These are phyloP conservation scores for Coemansia sp. DNA, from an alignment of 192 early-diverging fungal species.

Conservation along the genomic window DNA sequence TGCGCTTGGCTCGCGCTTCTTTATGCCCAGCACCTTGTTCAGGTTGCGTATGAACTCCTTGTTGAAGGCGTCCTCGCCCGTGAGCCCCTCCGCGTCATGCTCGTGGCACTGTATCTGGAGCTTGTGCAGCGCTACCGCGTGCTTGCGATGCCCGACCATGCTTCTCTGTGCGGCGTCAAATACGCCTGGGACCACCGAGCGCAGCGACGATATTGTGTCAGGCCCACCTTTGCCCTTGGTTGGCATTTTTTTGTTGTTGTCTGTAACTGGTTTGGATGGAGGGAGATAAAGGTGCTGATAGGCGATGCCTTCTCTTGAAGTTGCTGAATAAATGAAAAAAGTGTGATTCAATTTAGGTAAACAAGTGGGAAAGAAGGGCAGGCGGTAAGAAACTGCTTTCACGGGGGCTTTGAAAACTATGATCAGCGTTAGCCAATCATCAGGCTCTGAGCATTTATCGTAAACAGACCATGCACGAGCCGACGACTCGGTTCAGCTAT, in stretches of 20 bases:
- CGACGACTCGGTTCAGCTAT: neutral
- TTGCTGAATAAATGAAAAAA: neutral
- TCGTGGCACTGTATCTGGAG: conserved; percentile 62
- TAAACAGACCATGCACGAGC: neutral
- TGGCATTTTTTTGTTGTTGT: conserved; percentile 17
- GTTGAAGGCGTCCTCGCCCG: conserved; percentile 70
- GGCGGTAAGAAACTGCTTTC: too few relatives aligned
- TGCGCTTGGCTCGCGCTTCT: conserved; percentile 68
- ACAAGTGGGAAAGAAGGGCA: conserved; percentile 10
- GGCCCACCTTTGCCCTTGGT: conserved; percentile 31
- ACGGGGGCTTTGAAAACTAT: neutral
- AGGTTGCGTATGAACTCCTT: conserved; percentile 77
- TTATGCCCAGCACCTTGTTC: conserved; percentile 72
- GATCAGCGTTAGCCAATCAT: neutral
- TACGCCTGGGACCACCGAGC: conserved; percentile 60
- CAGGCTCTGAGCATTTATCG: neutral
- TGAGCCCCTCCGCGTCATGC: conserved; percentile 31
- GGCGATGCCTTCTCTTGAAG: neutral
- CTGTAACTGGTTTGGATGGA: too few relatives aligned
- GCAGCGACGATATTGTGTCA: conserved; percentile 49
- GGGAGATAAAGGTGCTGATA: too few relatives aligned
- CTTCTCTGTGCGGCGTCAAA: conserved; percentile 77
- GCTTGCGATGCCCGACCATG: conserved; percentile 66
- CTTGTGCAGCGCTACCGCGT: conserved; percentile 72
- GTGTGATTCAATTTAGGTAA: conserved; percentile 2